Evolutionary conservation across 179 eudicot genomes (phyloP).

Genomic region (Vitellaria paradoxa): DNA sequence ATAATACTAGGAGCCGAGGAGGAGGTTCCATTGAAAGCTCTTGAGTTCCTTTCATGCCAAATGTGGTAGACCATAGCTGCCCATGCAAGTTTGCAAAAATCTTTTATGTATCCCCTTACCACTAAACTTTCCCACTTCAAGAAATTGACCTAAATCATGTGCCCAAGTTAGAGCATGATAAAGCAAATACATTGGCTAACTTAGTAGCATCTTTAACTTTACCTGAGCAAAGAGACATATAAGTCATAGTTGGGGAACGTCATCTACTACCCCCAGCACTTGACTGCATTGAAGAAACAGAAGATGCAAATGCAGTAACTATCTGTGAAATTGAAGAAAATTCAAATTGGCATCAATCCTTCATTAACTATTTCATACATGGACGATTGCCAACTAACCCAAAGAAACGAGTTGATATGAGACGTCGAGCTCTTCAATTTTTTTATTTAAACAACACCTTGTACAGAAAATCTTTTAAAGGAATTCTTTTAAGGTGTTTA

Average conservation of each 20-base stretch:
- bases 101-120: no score
- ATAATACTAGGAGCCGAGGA: no score
- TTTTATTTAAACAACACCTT: constrained; percentile 1
- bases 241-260: background rate
- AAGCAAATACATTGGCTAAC: background rate
- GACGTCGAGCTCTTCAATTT: constrained; percentile 5
- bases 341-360: constrained; percentile 11
- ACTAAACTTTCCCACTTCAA: no score
- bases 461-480: constrained; percentile 5
- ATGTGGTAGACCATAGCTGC: no score
- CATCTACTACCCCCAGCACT: background rate
- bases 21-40: no score
- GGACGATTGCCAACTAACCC: background rate
- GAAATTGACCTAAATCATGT: background rate
- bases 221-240: background rate
- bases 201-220: constrained; percentile 1
- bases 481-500: constrained; percentile 5
- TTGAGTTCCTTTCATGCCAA: no score
- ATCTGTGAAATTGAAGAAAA: constrained; percentile 10
- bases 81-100: no score
- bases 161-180: background rate
- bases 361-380: constrained; percentile 6
- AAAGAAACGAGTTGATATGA: background rate
- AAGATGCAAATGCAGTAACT: background rate
- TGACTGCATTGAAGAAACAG: background rate